Percentiles rank a stretch among this genome's conserved stretches.
Evolutionary conservation across 441 rosid genomes (phyloP).

Genomic region (Dalechampia spathulata): DNA sequence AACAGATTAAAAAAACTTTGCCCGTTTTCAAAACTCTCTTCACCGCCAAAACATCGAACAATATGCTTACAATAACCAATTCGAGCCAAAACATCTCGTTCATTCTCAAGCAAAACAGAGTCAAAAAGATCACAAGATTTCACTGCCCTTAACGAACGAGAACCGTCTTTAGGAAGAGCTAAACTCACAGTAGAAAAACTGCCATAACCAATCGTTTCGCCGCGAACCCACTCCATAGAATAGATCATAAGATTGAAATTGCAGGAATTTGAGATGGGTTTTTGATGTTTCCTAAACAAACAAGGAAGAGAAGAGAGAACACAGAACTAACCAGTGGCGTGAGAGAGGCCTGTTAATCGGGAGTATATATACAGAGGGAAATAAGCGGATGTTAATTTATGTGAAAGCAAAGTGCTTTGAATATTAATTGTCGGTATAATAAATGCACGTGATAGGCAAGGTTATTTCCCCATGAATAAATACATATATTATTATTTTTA

Average conservation of each 20-base stretch:
- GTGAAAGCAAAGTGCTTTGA: background rate
- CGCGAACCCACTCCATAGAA: constrained; percentile 86
- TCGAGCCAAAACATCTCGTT: constrained; percentile 35
- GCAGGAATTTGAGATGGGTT: background rate
- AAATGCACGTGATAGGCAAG: constrained; percentile 51
- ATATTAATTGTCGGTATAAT: constrained; percentile 9
- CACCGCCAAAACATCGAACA: constrained; percentile 41
- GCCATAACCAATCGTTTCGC: constrained; percentile 61
- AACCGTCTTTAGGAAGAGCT: constrained; percentile 22
- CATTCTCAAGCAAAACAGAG: constrained; percentile 39
- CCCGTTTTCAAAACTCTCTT: constrained; percentile 37
- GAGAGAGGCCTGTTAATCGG: background rate
- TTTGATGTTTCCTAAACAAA: background rate
- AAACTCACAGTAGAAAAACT: constrained; percentile 44
- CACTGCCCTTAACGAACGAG: constrained; percentile 44
- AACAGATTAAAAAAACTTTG: constrained; percentile 42
- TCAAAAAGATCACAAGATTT: constrained; percentile 39
- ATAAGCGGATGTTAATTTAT: background rate
- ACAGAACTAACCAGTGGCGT: background rate
- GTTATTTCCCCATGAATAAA: background rate
- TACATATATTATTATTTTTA: background rate
- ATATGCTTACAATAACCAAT: constrained; percentile 44
- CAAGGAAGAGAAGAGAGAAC: background rate
- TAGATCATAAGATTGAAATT: background rate
- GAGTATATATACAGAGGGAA: constrained; percentile 8